Evolutionary conservation across 1,139 yeast genomes (phyloP).

Genomic region (Debaryomyces sp.): DNA sequence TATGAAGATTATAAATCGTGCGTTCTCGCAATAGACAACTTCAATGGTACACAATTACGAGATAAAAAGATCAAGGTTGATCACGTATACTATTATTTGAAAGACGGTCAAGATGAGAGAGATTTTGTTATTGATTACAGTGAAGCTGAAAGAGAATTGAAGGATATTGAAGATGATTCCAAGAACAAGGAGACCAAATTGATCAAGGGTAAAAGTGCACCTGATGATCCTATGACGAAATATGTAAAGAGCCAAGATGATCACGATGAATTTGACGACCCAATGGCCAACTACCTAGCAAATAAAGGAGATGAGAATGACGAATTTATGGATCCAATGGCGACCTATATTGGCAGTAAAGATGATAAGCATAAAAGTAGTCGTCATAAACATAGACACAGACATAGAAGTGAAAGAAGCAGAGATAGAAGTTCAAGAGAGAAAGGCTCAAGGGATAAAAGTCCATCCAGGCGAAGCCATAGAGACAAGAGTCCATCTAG

Average conservation of each 20-base stretch:
- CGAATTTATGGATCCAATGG: conserved; percentile 22
- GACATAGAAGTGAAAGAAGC: neutral
- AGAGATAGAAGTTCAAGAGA: neutral
- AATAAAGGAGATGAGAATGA: conserved; percentile 9
- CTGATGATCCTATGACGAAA: conserved; percentile 15
- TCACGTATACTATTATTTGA: conserved; percentile 68
- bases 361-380: conserved; percentile 9
- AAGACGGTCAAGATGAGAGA: conserved; percentile 54
- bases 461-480: neutral
- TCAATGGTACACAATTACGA: conserved; percentile 69
- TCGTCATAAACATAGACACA: conserved; percentile 11
- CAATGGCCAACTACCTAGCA: conserved; percentile 10
- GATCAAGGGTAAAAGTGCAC: conserved; percentile 7
- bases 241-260: conserved; percentile 7
- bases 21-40: conserved; percentile 84
- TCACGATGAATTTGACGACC: conserved; percentile 15
- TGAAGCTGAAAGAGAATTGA: conserved; percentile 18
- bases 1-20: conserved; percentile 84
- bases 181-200: conserved; percentile 3
- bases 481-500: neutral
- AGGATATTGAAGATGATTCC: conserved; percentile 13
- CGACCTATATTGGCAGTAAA: conserved; percentile 13
- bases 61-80: conserved; percentile 70
- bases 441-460: neutral
- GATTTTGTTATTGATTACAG: conserved; percentile 40